A percentile compares a stretch with the other conserved stretches of the same genome.
Evolutionary conservation across 2,329 filamentous ascomycete species (phyloP).

Genomic region (Colletotrichum lini): DNA sequence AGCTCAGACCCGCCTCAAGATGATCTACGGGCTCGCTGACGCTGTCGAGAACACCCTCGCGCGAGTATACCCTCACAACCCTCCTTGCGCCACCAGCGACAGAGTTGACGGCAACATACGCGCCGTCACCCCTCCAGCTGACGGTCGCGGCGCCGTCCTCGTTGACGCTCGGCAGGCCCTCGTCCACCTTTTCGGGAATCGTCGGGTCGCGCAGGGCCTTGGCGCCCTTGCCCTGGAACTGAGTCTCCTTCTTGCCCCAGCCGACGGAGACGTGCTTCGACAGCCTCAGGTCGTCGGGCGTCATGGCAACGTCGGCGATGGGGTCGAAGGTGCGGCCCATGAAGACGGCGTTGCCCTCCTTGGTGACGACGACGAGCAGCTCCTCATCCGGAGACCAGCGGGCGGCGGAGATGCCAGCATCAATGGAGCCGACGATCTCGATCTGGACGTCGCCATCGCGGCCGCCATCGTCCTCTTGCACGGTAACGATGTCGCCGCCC

Average conservation of each 20-base stretch:
- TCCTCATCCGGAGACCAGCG: constrained; percentile 97
- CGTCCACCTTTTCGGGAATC: constrained; percentile 91
- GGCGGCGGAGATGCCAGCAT: constrained; percentile 90
- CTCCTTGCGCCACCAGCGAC: constrained; percentile 79
- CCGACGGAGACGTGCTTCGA: constrained; percentile 96
- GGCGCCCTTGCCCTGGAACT: constrained; percentile 94
- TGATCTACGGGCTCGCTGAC: constrained; percentile 96
- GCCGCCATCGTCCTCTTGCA: constrained; percentile 75
- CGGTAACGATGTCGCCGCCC: constrained; percentile 90
- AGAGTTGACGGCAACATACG: constrained; percentile 88
- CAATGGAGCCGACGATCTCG: constrained; percentile 95
- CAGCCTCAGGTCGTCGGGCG: constrained; percentile 82
- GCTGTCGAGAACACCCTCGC: constrained; percentile 91
- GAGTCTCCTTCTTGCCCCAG: constrained; percentile 98
- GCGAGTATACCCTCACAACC: constrained; percentile 89
- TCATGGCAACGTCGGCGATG: constrained; percentile 81
- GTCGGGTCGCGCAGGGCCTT: constrained; percentile 92
- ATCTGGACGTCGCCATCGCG: constrained; percentile 75
- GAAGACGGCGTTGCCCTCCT: constrained; percentile 83
- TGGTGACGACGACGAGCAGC: constrained; percentile 85
- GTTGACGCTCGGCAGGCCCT: constrained; percentile 80
- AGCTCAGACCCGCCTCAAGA: constrained; percentile 89
- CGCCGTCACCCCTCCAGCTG: constrained; percentile 95
- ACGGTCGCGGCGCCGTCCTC: constrained; percentile 82
- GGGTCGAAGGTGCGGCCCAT: constrained; percentile 95